Base-by-base conservation (phyloP, 352 stramenopile genomes). In the Pythium periplocum region DNA sequence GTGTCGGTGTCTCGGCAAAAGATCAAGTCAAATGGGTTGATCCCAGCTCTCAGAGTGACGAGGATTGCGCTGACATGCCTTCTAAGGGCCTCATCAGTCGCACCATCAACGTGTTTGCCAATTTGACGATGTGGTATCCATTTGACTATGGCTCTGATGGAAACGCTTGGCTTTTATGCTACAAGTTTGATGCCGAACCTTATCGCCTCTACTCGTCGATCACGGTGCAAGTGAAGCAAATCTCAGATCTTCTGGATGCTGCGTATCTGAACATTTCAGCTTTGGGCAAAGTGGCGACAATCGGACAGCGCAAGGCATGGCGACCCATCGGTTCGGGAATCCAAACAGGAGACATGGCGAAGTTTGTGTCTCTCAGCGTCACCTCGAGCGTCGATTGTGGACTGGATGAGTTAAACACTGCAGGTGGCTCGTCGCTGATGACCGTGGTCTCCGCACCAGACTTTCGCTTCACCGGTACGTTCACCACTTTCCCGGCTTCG, bases 21-120 rank as follows among this genome's bases (percentile, higher is more conserved):
- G 78, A 89, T 48, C 51, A 62, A 2, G 53, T 77, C 4, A 89
- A 89, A 48, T 89, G 84, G 54, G 65, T 89, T 3, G 59, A 61
- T 4, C 43, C 35, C 1, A 57, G 37, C 0, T 33, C 56, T 30
- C 45, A 50, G 39, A 66, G 17, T 33, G 55, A 62, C 41, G 43
- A 71, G 30, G 70, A 75, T 31, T 89, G 78, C 44, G 45, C 53
- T 0, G 61, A 74, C 39, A 50, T 75, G 1, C 53, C 71, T 26
- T 26, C 74, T 1, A 55, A 76, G 56, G 78, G 78, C 2, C 56
- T 86, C 5, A 54, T 65, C 4, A 31, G 46, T 6, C 56, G 59
- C 6, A 59, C 66, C 3, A 63, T 87, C 3, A 57, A 36, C 5
- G 72, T 87, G 26, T 71, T 66, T 35, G 51, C 44, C 4, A 75